phyloP scores from a whole-genome alignment of 805 yeast genomes.

The Lachancea waltii region DNA sequence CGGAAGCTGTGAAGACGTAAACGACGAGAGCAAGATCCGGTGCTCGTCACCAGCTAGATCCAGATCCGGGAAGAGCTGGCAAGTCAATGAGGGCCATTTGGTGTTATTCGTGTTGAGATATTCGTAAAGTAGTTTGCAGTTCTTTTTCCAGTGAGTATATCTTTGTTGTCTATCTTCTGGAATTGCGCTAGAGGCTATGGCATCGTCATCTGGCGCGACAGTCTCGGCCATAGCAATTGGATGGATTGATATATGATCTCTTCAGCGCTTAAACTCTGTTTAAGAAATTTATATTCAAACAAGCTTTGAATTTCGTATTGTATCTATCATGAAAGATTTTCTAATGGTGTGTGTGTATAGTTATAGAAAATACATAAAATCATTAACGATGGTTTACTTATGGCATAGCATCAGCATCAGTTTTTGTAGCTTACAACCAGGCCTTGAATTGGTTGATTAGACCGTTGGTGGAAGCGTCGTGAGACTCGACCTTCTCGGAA shows the following conservation, averaged over 20 bases:
- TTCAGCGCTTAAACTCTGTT: too few relatives aligned
- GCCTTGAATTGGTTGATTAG: slow-evolving; percentile 92
- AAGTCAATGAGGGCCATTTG: slow-evolving; percentile 64
- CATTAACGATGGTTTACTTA: slow-evolving; percentile 4
- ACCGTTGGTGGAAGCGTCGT: slow-evolving; percentile 87
- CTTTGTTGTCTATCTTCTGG: slow-evolving; percentile 25
- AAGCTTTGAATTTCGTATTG: neutral
- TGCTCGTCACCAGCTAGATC: slow-evolving; percentile 26
- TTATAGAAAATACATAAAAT: neutral
- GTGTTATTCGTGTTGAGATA: slow-evolving; percentile 62
- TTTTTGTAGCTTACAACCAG: slow-evolving; percentile 67
- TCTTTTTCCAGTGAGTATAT: slow-evolving; percentile 62
- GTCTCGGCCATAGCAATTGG: neutral
- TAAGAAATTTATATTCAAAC: too few relatives aligned
- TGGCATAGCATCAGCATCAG: too few relatives aligned
- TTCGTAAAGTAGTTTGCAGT: slow-evolving; percentile 70
- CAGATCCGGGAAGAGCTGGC: slow-evolving; percentile 57
- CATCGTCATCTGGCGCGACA: neutral
- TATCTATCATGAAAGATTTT: neutral
- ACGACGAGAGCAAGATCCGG: slow-evolving; percentile 28
- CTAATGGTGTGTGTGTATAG: neutral
- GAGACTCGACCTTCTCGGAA: slow-evolving; percentile 48
- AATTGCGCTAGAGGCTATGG: slow-evolving; percentile 9
- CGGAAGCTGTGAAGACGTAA: slow-evolving; percentile 32
- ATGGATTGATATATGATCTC: neutral